Percentiles rank a stretch among this genome's conserved stretches.
Conservation (phyloP, 208 protist genomes). For the Leishmania martiniquensis region DNA sequence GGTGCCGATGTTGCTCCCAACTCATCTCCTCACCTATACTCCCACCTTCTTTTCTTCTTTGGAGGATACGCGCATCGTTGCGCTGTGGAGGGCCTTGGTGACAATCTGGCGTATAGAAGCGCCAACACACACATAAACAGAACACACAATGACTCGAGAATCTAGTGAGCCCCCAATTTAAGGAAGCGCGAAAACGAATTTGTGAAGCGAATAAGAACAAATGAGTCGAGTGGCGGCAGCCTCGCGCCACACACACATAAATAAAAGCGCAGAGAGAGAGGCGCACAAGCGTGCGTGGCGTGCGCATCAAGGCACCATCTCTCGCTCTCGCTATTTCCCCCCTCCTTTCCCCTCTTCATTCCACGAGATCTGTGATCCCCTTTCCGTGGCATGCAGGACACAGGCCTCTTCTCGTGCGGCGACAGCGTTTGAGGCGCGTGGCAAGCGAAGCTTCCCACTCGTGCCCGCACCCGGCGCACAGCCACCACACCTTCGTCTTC, state of each 20-base stretch:
- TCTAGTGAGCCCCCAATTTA: too few relatives aligned
- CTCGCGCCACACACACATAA: too few relatives aligned
- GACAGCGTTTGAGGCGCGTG: conserved; percentile 37
- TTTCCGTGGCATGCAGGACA: conserved; percentile 69
- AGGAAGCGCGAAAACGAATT: too few relatives aligned
- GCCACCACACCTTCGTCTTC: conserved; percentile 82
- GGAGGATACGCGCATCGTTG: background rate
- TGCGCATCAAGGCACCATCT: background rate
- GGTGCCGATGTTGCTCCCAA: background rate
- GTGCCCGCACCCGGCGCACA: conserved; percentile 73
- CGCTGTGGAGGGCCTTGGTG: background rate
- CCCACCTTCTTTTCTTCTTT: background rate
- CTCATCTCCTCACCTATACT: background rate
- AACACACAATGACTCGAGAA: background rate
- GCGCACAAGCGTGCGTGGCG: background rate
- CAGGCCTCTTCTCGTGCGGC: conserved; percentile 28
- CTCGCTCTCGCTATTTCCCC: background rate
- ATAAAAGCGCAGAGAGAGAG: background rate
- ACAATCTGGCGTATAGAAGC: background rate
- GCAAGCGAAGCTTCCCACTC: conserved; percentile 78
- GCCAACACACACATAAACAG: background rate
- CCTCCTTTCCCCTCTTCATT: background rate
- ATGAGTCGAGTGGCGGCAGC: too few relatives aligned
- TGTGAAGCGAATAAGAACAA: too few relatives aligned
- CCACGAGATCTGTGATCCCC: conserved; percentile 16